phyloP scores from a whole-genome alignment of 768 basidiomycete genomes.

The Macrolepiota dolichaula region DNA sequence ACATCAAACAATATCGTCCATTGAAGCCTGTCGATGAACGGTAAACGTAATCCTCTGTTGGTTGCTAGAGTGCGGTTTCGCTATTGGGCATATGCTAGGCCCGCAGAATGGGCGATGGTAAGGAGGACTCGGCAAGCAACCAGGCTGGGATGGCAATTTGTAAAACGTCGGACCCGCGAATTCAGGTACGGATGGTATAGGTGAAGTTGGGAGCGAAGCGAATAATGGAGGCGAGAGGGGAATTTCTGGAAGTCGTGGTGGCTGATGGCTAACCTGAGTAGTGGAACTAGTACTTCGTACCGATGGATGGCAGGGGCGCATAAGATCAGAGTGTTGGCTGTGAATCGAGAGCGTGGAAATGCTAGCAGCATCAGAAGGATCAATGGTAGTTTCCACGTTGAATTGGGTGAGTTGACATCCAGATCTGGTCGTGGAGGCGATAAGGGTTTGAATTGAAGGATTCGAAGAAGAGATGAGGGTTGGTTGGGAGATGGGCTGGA shows the following conservation, averaged over 20 bases:
- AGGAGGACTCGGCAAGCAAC: not conserved
- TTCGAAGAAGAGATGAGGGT: not conserved
- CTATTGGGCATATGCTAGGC: constrained; percentile 14
- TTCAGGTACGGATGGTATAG: not conserved
- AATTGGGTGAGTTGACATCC: not conserved
- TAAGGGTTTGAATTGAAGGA: not conserved
- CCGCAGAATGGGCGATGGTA: constrained; percentile 7
- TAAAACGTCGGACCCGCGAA: not conserved
- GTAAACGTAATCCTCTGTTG: constrained; percentile 15
- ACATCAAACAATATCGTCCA: constrained; percentile 18
- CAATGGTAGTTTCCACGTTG: not conserved
- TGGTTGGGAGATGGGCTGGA: not conserved
- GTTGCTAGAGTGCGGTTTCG: constrained; percentile 4
- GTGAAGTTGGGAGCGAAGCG: not conserved
- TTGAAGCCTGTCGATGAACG: constrained; percentile 21
- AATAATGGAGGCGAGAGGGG: not conserved
- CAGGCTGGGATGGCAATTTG: not conserved
- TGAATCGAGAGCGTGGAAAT: constrained; percentile 16
- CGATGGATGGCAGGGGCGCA: not conserved
- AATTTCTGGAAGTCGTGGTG: not conserved
- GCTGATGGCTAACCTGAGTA: not conserved
- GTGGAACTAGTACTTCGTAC: not conserved
- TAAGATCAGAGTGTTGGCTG: not conserved
- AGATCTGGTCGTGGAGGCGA: not conserved
- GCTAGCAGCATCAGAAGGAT: constrained; percentile 7